Evolutionary conservation across 495 filamentous ascomycete genomes (phyloP).

Genomic region (Hypoxylon subgilvum): DNA sequence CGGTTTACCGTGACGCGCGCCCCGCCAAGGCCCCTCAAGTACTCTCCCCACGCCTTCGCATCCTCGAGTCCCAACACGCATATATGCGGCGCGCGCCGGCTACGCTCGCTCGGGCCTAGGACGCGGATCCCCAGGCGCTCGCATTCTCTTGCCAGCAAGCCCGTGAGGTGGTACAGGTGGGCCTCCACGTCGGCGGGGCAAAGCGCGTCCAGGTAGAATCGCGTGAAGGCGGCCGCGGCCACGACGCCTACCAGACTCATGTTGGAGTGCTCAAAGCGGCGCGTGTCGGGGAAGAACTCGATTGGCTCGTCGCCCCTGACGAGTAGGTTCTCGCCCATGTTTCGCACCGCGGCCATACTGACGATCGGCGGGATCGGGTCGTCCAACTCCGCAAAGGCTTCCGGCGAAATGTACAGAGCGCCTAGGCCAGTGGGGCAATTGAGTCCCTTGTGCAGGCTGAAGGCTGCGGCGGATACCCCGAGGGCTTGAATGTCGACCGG

Average conservation of each 20-base stretch:
- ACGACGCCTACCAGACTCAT: slow-evolving; percentile 24
- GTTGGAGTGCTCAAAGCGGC: slow-evolving; percentile 36
- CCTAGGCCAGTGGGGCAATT: slow-evolving; percentile 32
- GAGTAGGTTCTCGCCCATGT: slow-evolving; percentile 7
- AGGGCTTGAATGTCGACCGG: slow-evolving; percentile 22
- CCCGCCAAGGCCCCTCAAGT: slow-evolving; percentile 6
- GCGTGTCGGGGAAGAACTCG: slow-evolving; percentile 14
- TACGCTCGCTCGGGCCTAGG: slow-evolving; percentile 11
- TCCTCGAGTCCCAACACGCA: slow-evolving; percentile 22
- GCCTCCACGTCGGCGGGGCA: slow-evolving; percentile 30
- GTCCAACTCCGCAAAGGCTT: slow-evolving; percentile 10
- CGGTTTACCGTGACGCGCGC: slow-evolving; percentile 22
- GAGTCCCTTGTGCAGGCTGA: slow-evolving; percentile 36
- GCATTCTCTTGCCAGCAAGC: slow-evolving; percentile 10
- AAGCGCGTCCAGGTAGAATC: slow-evolving; percentile 29
- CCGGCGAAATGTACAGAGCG: slow-evolving; percentile 28
- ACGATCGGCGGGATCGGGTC: slow-evolving; percentile 31
- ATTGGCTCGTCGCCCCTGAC: slow-evolving; percentile 7
- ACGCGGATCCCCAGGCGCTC: slow-evolving; percentile 20
- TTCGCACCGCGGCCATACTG: slow-evolving; percentile 15
- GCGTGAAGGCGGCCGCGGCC: slow-evolving; percentile 24
- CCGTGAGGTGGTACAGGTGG: slow-evolving; percentile 21
- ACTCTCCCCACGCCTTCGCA: slow-evolving; percentile 13
- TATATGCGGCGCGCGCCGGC: slow-evolving; percentile 30
- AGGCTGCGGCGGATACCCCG: slow-evolving; percentile 30